phyloP scores from a whole-genome alignment of 2,329 filamentous ascomycete genomes.

The Paracorniculantispora psalliotae region DNA sequence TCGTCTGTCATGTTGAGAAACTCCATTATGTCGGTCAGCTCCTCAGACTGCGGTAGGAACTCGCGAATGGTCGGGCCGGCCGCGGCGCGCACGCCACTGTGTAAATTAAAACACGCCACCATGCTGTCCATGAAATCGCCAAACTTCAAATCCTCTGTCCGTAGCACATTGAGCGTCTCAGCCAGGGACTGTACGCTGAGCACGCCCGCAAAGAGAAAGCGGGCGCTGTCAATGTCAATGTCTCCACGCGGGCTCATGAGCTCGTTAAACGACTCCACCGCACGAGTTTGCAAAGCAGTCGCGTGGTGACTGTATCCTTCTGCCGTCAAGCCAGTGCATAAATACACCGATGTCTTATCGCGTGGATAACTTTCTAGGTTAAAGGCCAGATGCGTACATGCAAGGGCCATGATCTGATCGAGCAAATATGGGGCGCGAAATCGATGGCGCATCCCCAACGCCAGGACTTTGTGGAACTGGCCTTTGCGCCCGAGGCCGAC shows the following conservation, averaged over 20 bases:
- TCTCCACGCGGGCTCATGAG: slow-evolving; percentile 14
- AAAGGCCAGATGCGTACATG: slow-evolving; percentile 14
- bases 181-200: slow-evolving; percentile 15
- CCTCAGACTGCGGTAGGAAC: slow-evolving; percentile 30
- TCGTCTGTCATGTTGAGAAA: slow-evolving; percentile 19
- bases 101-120: slow-evolving; percentile 36
- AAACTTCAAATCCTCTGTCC: slow-evolving; percentile 26
- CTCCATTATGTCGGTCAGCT: slow-evolving; percentile 24
- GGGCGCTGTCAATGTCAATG: background rate
- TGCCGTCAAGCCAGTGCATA: background rate
- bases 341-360: background rate
- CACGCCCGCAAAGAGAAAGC: slow-evolving; percentile 13
- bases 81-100: slow-evolving; percentile 37
- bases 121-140: slow-evolving; percentile 36
- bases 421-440: slow-evolving; percentile 31
- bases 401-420: slow-evolving; percentile 32
- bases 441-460: background rate
- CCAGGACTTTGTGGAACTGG: slow-evolving; percentile 1
- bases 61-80: slow-evolving; percentile 29
- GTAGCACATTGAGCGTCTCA: slow-evolving; percentile 24
- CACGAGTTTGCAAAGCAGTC: slow-evolving; percentile 23
- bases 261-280: slow-evolving; percentile 24
- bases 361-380: background rate
- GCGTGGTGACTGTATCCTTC: background rate
- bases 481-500: slow-evolving; percentile 2